Evolutionary conservation across 2,329 filamentous ascomycete genomes (phyloP).

Genomic region (Dactylellina drechsleri): DNA sequence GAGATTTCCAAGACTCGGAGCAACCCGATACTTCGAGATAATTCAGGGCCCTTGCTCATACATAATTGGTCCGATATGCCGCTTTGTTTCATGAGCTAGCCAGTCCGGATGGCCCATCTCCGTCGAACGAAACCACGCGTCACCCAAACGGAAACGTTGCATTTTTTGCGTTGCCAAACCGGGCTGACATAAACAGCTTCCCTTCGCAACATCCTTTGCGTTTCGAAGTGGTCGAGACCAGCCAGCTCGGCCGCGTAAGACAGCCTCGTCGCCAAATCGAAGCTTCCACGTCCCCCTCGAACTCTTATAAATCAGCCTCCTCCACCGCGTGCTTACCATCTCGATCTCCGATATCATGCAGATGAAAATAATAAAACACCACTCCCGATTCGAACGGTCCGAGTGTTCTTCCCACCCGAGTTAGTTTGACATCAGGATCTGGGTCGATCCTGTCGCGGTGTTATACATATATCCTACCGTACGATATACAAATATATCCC

Average conservation of each 20-base stretch:
- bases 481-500: background rate
- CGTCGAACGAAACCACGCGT: no score
- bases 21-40: no score
- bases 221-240: background rate
- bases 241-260: constrained; percentile 48
- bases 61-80: no score
- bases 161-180: background rate
- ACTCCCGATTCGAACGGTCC: background rate
- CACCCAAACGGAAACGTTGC: background rate
- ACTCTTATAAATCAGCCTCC: constrained; percentile 40
- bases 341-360: constrained; percentile 18
- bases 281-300: constrained; percentile 32
- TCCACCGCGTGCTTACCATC: background rate
- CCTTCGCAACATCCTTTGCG: background rate
- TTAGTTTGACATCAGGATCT: constrained; percentile 18
- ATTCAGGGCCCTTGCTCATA: no score
- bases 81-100: no score
- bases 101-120: no score
- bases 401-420: constrained; percentile 10
- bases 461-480: background rate
- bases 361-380: constrained; percentile 16
- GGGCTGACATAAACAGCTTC: constrained; percentile 30
- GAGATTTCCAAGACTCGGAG: no score
- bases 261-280: constrained; percentile 46
- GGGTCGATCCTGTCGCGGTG: background rate